Conservation (phyloP, 2,329 filamentous ascomycete species). For the Colletotrichum sansevieriae region DNA sequence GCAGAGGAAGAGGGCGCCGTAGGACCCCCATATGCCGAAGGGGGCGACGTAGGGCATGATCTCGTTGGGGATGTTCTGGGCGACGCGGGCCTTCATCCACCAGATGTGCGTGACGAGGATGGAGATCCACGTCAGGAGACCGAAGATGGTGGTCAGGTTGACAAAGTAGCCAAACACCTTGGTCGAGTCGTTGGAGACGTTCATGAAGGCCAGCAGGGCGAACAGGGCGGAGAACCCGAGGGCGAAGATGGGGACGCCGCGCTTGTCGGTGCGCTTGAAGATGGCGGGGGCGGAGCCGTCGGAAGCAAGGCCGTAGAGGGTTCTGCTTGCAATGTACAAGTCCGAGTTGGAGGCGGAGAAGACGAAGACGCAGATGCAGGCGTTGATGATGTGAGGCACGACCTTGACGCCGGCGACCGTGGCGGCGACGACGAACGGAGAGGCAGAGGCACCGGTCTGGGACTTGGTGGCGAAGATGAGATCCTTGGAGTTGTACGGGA, state of each 20-base stretch:
- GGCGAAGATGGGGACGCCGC: slow-evolving; percentile 78
- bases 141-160: slow-evolving; percentile 76
- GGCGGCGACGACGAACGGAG: slow-evolving; percentile 83
- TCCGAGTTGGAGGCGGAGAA: slow-evolving; percentile 84
- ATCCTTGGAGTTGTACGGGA: slow-evolving; percentile 75
- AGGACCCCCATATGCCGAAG: slow-evolving; percentile 78
- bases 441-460: slow-evolving; percentile 68
- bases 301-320: slow-evolving; percentile 78
- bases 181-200: slow-evolving; percentile 60
- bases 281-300: slow-evolving; percentile 80
- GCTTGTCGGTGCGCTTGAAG: slow-evolving; percentile 77
- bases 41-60: slow-evolving; percentile 76
- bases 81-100: slow-evolving; percentile 73
- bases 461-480: slow-evolving; percentile 69
- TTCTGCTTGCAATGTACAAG: slow-evolving; percentile 81
- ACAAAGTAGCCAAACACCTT: slow-evolving; percentile 70
- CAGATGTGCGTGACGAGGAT: slow-evolving; percentile 76
- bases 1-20: slow-evolving; percentile 77
- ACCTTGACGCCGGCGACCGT: slow-evolving; percentile 70
- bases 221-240: slow-evolving; percentile 72
- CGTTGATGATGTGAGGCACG: slow-evolving; percentile 79
- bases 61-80: slow-evolving; percentile 68
- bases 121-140: slow-evolving; percentile 75
- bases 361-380: slow-evolving; percentile 80
- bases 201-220: slow-evolving; percentile 77